Conservation (phyloP, 2,329 filamentous ascomycete species). For the Parafenestella ontariensis region DNA sequence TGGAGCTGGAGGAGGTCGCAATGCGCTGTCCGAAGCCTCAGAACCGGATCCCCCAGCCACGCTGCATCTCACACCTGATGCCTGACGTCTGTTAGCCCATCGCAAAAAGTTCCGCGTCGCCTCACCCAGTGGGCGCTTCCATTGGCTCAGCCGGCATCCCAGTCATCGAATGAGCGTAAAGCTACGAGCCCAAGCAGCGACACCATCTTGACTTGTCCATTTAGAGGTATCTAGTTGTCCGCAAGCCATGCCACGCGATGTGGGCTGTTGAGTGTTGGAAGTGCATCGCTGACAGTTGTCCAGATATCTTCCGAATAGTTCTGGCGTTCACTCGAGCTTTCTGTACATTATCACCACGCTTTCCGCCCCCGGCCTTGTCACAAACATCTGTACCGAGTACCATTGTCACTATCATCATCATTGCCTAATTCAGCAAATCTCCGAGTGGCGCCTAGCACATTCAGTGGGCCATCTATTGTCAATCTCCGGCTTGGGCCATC, state of each 20-base stretch:
- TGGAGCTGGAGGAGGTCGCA: conserved; percentile 44
- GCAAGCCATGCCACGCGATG: conserved; percentile 33
- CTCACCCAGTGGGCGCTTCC: conserved; percentile 36
- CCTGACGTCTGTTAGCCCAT: conserved; percentile 45
- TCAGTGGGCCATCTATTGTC: conserved; percentile 16
- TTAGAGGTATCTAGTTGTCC: conserved; percentile 40
- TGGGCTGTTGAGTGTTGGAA: conserved; percentile 13
- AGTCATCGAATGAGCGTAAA: conserved; percentile 43
- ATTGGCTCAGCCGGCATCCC: conserved; percentile 40
- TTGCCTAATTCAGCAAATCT: conserved; percentile 41
- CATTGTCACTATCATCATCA: conserved; percentile 28
- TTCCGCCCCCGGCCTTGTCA: conserved; percentile 4
- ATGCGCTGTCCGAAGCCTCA: conserved; percentile 48
- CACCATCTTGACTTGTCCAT: conserved; percentile 38
- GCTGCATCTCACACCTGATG: conserved; percentile 37
- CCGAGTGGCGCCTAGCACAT: conserved; percentile 31
- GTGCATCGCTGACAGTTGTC: conserved; percentile 36
- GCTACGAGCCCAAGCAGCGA: conserved; percentile 32
- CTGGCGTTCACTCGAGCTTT: conserved; percentile 24
- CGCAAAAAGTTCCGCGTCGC: conserved; percentile 41
- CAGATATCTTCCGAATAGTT: conserved; percentile 25
- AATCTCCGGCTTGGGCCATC: conserved; percentile 33
- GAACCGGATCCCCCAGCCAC: conserved; percentile 41
- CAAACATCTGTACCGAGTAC: conserved; percentile 22
- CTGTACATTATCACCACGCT: conserved; percentile 33